These are phyloP conservation scores for Meripilus lineatus DNA, from an alignment of 1,284 basidiomycete species.

Conservation along the genomic window DNA sequence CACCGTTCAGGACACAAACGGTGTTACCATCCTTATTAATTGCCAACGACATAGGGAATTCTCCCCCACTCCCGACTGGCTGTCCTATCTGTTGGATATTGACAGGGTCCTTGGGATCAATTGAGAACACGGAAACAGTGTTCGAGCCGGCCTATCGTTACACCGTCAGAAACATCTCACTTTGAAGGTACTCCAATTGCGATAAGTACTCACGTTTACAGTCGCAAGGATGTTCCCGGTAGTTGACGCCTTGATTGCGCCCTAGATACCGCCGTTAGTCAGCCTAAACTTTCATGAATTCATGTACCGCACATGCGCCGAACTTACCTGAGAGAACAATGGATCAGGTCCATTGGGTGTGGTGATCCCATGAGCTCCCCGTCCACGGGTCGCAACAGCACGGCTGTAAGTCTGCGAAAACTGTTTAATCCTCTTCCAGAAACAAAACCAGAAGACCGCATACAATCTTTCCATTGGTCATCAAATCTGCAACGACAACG, in stretches of 20 bases:
- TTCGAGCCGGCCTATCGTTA: slow-evolving; percentile 38
- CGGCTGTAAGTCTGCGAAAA: neutral
- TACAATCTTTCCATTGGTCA: slow-evolving; percentile 5
- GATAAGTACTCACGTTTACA: slow-evolving; percentile 5
- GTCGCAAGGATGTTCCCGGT: slow-evolving; percentile 2
- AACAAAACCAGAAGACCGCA: neutral
- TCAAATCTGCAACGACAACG: slow-evolving; percentile 1
- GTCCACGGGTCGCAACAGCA: slow-evolving; percentile 2
- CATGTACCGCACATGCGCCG: too few relatives aligned
- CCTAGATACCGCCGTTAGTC: too few relatives aligned
- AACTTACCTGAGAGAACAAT: slow-evolving; percentile 7
- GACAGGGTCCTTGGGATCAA: slow-evolving; percentile 38
- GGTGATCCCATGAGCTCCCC: slow-evolving; percentile 1
- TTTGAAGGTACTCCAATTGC: too few relatives aligned
- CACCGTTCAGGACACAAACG: slow-evolving; percentile 43
- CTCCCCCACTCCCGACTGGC: slow-evolving; percentile 38
- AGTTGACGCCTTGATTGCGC: neutral
- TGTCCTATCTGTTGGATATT: slow-evolving; percentile 36
- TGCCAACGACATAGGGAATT: slow-evolving; percentile 45
- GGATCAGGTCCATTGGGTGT: neutral
- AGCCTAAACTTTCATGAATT: too few relatives aligned
- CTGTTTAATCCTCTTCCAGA: neutral
- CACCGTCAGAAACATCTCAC: neutral
- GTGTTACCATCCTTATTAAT: slow-evolving; percentile 36
- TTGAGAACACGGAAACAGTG: slow-evolving; percentile 41